A percentile compares a stretch with the other conserved stretches of the same genome.
These are phyloP conservation scores for Solanum chiquidenum DNA, from an alignment of 257 asterid genomes.

Conservation along the genomic window DNA sequence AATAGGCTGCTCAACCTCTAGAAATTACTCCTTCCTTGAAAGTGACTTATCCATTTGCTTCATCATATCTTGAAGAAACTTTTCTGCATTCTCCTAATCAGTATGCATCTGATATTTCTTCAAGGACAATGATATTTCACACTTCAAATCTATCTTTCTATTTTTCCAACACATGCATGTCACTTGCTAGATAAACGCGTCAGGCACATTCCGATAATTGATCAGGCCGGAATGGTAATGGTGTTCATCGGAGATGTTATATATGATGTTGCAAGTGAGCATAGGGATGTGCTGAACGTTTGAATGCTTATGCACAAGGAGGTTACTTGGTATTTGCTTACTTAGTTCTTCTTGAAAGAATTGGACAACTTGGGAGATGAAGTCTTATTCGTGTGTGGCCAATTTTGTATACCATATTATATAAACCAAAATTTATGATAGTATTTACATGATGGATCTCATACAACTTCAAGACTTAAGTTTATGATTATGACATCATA, in stretches of 20 bases:
- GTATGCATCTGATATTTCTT: background rate
- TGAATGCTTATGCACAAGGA: no score
- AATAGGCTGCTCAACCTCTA: background rate
- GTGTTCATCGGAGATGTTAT: conserved; percentile 71
- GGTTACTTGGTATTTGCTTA: no score
- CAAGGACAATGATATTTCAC: background rate
- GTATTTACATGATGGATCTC: background rate
- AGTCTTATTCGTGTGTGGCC: background rate
- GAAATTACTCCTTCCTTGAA: background rate
- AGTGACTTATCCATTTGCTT: background rate
- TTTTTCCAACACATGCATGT: background rate
- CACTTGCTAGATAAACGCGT: background rate
- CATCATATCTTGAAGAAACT: background rate
- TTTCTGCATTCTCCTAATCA: background rate
- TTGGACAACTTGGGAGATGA: background rate
- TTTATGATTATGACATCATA: no score
- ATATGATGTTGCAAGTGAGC: conserved; percentile 66
- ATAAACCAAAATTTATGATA: no score
- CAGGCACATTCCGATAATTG: background rate
- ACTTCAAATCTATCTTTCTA: background rate
- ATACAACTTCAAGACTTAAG: background rate
- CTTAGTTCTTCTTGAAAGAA: background rate
- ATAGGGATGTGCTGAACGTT: background rate
- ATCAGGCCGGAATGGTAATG: conserved; percentile 44
- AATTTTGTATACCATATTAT: background rate